Percentiles rank a stretch among this genome's conserved stretches.
Evolutionary conservation across 139 green algal genomes (phyloP).

Genomic region (Diplosphaera chodatii): DNA sequence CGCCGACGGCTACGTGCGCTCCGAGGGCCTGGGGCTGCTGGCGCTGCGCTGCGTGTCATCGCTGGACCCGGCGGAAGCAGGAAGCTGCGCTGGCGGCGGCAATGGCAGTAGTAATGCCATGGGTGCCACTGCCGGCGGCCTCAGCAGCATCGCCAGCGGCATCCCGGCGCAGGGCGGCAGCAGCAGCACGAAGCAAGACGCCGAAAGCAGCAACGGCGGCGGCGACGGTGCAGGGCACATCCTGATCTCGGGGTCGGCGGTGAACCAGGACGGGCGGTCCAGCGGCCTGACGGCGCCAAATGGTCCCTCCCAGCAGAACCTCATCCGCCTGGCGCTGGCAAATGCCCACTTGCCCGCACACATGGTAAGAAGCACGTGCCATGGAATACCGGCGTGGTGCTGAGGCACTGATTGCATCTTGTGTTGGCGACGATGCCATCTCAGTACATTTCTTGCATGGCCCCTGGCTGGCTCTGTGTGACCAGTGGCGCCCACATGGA

Average conservation of each 20-base stretch:
- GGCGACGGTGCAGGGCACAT: background rate
- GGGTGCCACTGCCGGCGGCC: too few species aligned
- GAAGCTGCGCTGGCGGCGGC: background rate
- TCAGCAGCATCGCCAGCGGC: too few species aligned
- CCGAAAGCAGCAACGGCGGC: background rate
- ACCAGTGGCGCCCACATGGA: too few species aligned
- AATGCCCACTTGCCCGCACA: constrained; percentile 11
- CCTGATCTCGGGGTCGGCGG: constrained; percentile 16
- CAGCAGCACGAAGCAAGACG: background rate
- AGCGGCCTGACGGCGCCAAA: constrained; percentile 77
- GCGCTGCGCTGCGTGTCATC: constrained; percentile 18
- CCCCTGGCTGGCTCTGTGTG: too few species aligned
- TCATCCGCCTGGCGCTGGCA: constrained; percentile 49
- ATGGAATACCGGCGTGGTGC: too few species aligned
- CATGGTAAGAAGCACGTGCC: background rate
- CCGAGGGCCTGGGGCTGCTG: constrained; percentile 22
- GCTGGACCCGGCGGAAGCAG: background rate
- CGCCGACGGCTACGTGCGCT: constrained; percentile 30
- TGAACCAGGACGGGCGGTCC: constrained; percentile 79
- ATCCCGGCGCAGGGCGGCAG: too few species aligned
- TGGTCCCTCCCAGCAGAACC: constrained; percentile 71
- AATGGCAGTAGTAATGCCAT: too few species aligned
- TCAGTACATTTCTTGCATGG: too few species aligned
- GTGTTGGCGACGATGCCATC: too few species aligned
- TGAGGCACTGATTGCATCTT: too few species aligned